phyloP scores from a whole-genome alignment of 1,139 yeast genomes.

The Sugiyamaella neomexicana region DNA sequence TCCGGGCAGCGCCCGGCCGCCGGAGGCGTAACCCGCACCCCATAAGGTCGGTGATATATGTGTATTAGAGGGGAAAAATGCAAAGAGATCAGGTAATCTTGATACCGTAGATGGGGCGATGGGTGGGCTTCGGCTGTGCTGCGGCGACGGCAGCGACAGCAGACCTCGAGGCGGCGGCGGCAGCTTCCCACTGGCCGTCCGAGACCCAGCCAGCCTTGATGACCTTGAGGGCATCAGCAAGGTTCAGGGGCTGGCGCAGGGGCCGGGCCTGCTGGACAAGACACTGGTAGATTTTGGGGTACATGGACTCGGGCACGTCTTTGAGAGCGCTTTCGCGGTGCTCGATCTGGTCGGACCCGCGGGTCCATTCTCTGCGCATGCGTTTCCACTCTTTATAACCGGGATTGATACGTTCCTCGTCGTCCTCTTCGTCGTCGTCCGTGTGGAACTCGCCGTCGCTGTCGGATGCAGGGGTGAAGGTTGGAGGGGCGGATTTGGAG shows the following conservation, averaged over 20 bases:
- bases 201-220: constrained; percentile 64
- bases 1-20: too few species aligned
- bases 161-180: constrained; percentile 20
- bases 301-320: constrained; percentile 36
- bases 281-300: constrained; percentile 47
- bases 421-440: constrained; percentile 27
- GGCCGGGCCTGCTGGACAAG: constrained; percentile 54
- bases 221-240: constrained; percentile 52
- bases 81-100: constrained; percentile 7
- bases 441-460: constrained; percentile 14
- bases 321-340: constrained; percentile 26
- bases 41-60: not conserved
- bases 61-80: not conserved
- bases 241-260: constrained; percentile 53
- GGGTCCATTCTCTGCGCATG: constrained; percentile 35
- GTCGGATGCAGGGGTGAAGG: not conserved
- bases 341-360: constrained; percentile 22
- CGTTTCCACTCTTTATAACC: constrained; percentile 38
- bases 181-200: constrained; percentile 43
- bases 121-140: constrained; percentile 19
- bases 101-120: constrained; percentile 19
- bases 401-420: constrained; percentile 33
- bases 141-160: constrained; percentile 20
- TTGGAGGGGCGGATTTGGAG: constrained; percentile 5
- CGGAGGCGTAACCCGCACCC: not conserved